Percentiles rank a stretch among this genome's conserved stretches.
Evolutionary conservation across 805 yeast species (phyloP).

Genomic region (Wilhelminamyces savonicus): DNA sequence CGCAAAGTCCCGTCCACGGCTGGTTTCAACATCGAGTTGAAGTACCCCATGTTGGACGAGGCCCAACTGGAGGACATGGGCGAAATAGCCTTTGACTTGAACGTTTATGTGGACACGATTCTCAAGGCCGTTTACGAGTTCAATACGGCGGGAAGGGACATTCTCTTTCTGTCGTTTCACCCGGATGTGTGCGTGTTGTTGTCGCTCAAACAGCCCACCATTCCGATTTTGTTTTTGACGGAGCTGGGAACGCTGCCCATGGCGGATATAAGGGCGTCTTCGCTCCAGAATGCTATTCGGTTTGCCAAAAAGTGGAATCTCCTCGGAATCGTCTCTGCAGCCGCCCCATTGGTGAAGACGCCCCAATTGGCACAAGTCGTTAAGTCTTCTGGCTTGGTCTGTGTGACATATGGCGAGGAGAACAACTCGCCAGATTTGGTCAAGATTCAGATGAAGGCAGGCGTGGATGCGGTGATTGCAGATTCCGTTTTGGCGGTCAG

Average conservation of each 20-base stretch:
- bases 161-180: slow-evolving; percentile 88
- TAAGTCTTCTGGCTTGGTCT: slow-evolving; percentile 83
- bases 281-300: slow-evolving; percentile 84
- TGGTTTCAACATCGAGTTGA: slow-evolving; percentile 92
- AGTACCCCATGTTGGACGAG: slow-evolving; percentile 93
- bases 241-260: slow-evolving; percentile 80
- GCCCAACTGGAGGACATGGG: slow-evolving; percentile 87
- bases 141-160: slow-evolving; percentile 71
- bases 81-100: slow-evolving; percentile 73
- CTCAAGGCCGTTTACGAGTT: slow-evolving; percentile 70
- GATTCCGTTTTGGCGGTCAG: slow-evolving; percentile 93
- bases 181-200: slow-evolving; percentile 86
- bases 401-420: slow-evolving; percentile 83
- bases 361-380: slow-evolving; percentile 90
- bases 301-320: slow-evolving; percentile 89
- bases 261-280: slow-evolving; percentile 86
- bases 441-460: slow-evolving; percentile 80
- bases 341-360: slow-evolving; percentile 77
- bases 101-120: slow-evolving; percentile 84
- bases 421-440: slow-evolving; percentile 85
- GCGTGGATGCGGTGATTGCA: slow-evolving; percentile 98
- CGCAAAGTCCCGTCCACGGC: slow-evolving; percentile 73
- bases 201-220: slow-evolving; percentile 86
- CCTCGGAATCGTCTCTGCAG: slow-evolving; percentile 87
- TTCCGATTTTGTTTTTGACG: slow-evolving; percentile 84